Conservation (phyloP, 2,329 filamentous ascomycete genomes). For the Rutstroemia sp. region DNA sequence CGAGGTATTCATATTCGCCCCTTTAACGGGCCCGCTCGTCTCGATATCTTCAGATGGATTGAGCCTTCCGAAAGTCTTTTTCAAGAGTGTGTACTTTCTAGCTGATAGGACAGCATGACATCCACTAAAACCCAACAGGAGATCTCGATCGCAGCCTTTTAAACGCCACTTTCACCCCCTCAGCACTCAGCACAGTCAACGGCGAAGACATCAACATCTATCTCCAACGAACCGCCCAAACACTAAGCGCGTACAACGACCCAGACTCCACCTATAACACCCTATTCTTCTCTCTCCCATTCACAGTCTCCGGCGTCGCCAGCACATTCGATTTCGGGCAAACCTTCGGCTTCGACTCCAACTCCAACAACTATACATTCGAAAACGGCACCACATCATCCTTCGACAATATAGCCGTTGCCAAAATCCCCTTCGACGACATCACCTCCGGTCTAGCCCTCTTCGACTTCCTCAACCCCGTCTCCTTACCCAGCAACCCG, state of each 20-base stretch:
- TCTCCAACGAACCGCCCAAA: conserved; percentile 37
- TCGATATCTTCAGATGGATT: conserved; percentile 53
- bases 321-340: conserved; percentile 29
- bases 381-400: conserved; percentile 32
- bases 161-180: conserved; percentile 32
- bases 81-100: conserved; percentile 34
- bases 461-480: conserved; percentile 17
- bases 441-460: conserved; percentile 21
- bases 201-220: conserved; percentile 41
- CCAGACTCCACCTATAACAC: conserved; percentile 35
- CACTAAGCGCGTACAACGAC: conserved; percentile 30
- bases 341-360: conserved; percentile 29
- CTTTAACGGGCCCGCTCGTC: conserved; percentile 35
- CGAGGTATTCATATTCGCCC: conserved; percentile 27
- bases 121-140: conserved; percentile 1
- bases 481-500: conserved; percentile 20
- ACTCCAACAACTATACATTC: conserved; percentile 32
- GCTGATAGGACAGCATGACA: background rate
- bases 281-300: conserved; percentile 29
- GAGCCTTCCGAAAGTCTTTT: conserved; percentile 48
- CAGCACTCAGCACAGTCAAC: conserved; percentile 46
- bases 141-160: conserved; percentile 10
- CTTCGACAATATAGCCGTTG: conserved; percentile 29
- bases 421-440: conserved; percentile 27
- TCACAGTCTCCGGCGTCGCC: conserved; percentile 23